These are phyloP conservation scores for Dendrostoma leiphaemia DNA, from an alignment of 2,329 filamentous ascomycete genomes.

Conservation along the genomic window DNA sequence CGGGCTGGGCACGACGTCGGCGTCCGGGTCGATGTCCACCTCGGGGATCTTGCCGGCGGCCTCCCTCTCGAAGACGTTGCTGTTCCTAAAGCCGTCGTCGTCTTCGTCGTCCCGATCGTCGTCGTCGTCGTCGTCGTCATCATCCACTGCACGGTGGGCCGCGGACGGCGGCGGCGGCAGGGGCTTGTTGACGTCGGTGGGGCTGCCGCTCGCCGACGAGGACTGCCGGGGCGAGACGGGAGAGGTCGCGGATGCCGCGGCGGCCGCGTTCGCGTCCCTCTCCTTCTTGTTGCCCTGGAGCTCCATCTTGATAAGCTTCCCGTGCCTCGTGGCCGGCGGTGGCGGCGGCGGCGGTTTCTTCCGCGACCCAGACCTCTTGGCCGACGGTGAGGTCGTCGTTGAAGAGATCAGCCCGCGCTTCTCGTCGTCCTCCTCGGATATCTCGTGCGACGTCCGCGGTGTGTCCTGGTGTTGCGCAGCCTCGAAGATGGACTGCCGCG, in stretches of 20 bases:
- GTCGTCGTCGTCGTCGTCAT: slow-evolving; percentile 41
- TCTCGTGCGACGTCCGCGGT: slow-evolving; percentile 58
- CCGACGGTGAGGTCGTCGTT: slow-evolving; percentile 23
- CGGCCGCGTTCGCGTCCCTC: too few relatives aligned
- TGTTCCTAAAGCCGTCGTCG: too few relatives aligned
- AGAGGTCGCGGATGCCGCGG: too few relatives aligned
- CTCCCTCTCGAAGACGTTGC: slow-evolving; percentile 52
- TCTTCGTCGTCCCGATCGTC: too few relatives aligned
- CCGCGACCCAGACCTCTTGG: slow-evolving; percentile 31
- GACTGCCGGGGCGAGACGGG: too few relatives aligned
- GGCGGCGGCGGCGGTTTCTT: slow-evolving; percentile 72
- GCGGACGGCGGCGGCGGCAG: slow-evolving; percentile 57
- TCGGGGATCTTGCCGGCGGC: slow-evolving; percentile 52
- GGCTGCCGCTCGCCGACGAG: slow-evolving; percentile 22
- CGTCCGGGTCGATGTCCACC: slow-evolving; percentile 27
- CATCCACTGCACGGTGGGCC: too few relatives aligned
- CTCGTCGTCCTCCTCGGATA: slow-evolving; percentile 48
- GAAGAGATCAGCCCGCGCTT: slow-evolving; percentile 33
- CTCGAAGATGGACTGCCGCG: slow-evolving; percentile 59
- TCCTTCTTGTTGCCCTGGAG: too few relatives aligned
- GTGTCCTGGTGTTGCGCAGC: slow-evolving; percentile 40
- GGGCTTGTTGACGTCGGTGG: slow-evolving; percentile 60
- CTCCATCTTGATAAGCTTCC: slow-evolving; percentile 65
- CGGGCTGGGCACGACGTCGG: slow-evolving; percentile 29
- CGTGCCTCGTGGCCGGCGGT: slow-evolving; percentile 69